Evolutionary conservation across 2,329 filamentous ascomycete species (phyloP).

Genomic region (Cladosporium cucumerinum): DNA sequence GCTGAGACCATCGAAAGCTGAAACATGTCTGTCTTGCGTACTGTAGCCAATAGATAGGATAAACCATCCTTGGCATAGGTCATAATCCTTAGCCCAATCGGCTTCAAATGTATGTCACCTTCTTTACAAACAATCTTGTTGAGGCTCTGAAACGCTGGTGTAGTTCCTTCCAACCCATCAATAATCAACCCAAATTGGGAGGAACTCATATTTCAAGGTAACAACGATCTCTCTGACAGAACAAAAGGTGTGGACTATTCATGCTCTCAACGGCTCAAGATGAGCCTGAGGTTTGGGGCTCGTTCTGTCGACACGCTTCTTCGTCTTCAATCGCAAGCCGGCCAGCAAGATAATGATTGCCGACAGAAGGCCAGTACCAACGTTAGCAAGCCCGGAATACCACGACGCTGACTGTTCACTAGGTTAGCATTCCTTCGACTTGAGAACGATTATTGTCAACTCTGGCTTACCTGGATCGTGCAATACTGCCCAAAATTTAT

Average conservation of each 20-base stretch:
- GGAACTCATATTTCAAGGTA: neutral
- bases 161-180: neutral
- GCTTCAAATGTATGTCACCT: neutral
- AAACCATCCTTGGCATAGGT: neutral
- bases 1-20: neutral
- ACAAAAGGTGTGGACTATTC: neutral
- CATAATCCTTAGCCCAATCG: neutral
- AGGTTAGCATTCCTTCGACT: neutral
- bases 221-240: neutral
- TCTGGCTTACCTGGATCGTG: conserved; percentile 34
- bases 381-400: conserved; percentile 37
- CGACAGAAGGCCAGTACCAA: conserved; percentile 31
- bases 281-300: neutral
- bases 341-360: conserved; percentile 33
- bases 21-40: neutral
- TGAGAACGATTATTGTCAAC: neutral
- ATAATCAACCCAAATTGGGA: neutral
- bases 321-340: conserved; percentile 28
- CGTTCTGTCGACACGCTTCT: conserved; percentile 29
- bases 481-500: conserved; percentile 39
- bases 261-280: neutral
- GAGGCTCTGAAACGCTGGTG: neutral
- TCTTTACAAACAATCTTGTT: neutral
- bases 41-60: neutral
- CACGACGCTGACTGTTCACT: conserved; percentile 32